Percentiles rank a stretch among this genome's conserved stretches.
phyloP scores from a whole-genome alignment of 78 protist species.

The Dictyostelium brefeldianum region DNA sequence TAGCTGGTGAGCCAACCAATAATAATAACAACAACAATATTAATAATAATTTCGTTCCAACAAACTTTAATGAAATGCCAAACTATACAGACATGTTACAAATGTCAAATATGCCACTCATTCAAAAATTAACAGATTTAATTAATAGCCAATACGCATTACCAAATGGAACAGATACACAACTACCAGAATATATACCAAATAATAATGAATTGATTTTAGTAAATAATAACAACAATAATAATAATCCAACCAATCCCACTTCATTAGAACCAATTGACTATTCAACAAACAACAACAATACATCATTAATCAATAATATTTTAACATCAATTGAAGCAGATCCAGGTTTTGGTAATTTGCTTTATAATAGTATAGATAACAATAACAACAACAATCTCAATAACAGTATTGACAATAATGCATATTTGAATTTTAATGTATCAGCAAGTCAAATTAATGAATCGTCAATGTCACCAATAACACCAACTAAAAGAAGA shows the following conservation, averaged over 20 bases:
- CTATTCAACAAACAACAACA: background rate
- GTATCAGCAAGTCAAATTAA: background rate
- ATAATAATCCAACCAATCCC: too few relatives aligned
- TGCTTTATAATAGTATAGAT: background rate
- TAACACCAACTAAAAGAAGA: background rate
- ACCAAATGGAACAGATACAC: background rate
- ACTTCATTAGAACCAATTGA: background rate
- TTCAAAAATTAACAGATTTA: conserved; percentile 52
- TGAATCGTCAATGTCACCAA: background rate
- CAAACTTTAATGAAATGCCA: too few relatives aligned
- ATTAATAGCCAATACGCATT: conserved; percentile 16
- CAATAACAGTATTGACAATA: conserved; percentile 14
- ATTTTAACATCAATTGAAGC: conserved; percentile 45
- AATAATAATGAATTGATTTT: too few relatives aligned
- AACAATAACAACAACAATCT: conserved; percentile 15
- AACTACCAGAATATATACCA: background rate
- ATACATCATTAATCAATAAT: conserved; percentile 4
- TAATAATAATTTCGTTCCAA: background rate
- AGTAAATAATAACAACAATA: background rate
- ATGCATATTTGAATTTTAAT: background rate
- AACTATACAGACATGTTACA: conserved; percentile 3
- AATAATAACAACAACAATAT: background rate
- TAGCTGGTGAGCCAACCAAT: background rate
- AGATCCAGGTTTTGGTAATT: conserved; percentile 6
- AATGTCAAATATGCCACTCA: conserved; percentile 43